Conservation (phyloP, 2,329 filamentous ascomycete genomes). For the Penicillium rolfsii region DNA sequence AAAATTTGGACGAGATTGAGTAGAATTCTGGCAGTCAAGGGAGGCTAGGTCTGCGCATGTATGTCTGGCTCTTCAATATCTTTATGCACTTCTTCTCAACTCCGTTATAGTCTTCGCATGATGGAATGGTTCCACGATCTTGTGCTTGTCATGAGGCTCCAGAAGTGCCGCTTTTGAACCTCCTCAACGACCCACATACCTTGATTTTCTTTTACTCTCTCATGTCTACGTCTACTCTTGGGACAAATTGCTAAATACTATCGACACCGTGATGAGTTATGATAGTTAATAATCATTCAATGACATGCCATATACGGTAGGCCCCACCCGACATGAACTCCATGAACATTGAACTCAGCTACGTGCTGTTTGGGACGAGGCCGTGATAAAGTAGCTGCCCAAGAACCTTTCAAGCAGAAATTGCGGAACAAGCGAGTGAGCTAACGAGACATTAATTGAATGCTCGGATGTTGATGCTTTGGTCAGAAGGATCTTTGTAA, state of each 20-base stretch:
- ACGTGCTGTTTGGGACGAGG: not conserved
- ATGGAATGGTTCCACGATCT: not conserved
- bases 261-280: not conserved
- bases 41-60: conserved; percentile 11
- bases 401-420: no score
- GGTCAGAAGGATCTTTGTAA: no score
- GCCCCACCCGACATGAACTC: not conserved
- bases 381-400: not conserved
- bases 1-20: conserved; percentile 7
- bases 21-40: conserved; percentile 11
- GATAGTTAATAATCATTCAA: not conserved
- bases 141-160: not conserved
- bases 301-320: not conserved
- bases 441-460: no score
- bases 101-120: not conserved
- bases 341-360: not conserved
- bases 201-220: not conserved
- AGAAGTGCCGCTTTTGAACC: not conserved
- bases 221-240: no score
- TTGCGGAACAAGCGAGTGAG: no score
- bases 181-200: not conserved
- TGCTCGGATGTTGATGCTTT: no score
- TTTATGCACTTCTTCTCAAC: conserved; percentile 3
- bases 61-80: conserved; percentile 12
- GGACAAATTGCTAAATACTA: no score